phyloP scores from a whole-genome alignment of 2,329 filamentous ascomycete species.

The Karstenula rhodostoma region DNA sequence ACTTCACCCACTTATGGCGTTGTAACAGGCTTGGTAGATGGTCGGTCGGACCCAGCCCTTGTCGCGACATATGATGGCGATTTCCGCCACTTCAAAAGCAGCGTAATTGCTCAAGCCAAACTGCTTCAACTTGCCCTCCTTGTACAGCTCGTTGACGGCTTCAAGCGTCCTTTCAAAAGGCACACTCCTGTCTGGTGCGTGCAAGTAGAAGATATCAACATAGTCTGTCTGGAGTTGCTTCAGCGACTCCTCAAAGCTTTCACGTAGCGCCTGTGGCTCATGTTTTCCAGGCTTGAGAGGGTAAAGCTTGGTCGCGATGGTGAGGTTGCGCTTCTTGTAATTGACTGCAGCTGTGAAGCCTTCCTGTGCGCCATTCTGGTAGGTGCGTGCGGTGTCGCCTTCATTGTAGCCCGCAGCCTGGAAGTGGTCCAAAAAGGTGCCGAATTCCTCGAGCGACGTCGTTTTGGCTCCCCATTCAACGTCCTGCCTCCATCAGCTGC shows the following conservation, averaged over 20 bases:
- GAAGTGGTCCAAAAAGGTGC: slow-evolving; percentile 5
- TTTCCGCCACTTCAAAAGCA: slow-evolving; percentile 4
- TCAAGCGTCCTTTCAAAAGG: slow-evolving; percentile 4
- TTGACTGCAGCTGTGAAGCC: slow-evolving; percentile 2
- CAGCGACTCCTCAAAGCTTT: slow-evolving; percentile 1
- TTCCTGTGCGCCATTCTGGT: slow-evolving; percentile 3
- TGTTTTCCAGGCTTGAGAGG: background rate
- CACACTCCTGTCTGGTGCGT: slow-evolving; percentile 6
- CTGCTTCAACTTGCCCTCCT: slow-evolving; percentile 1
- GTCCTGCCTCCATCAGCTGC: background rate
- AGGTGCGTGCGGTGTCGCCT: slow-evolving; percentile 5
- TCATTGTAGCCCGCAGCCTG: slow-evolving; percentile 4
- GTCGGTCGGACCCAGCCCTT: slow-evolving; percentile 6
- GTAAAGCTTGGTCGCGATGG: slow-evolving; percentile 3
- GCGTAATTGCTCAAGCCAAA: slow-evolving; percentile 7
- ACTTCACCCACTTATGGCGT: background rate
- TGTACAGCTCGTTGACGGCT: background rate
- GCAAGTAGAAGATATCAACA: slow-evolving; percentile 6
- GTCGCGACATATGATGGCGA: background rate
- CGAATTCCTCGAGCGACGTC: slow-evolving; percentile 55
- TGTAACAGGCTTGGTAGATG: slow-evolving; percentile 4
- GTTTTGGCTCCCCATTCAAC: slow-evolving; percentile 69
- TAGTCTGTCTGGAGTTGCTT: slow-evolving; percentile 7
- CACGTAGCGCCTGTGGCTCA: background rate
- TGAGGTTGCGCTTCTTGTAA: slow-evolving; percentile 2